A percentile compares a stretch with the other conserved stretches of the same genome.
Evolutionary conservation across 768 basidiomycete species (phyloP).

Genomic region (Pisolithus sp.): DNA sequence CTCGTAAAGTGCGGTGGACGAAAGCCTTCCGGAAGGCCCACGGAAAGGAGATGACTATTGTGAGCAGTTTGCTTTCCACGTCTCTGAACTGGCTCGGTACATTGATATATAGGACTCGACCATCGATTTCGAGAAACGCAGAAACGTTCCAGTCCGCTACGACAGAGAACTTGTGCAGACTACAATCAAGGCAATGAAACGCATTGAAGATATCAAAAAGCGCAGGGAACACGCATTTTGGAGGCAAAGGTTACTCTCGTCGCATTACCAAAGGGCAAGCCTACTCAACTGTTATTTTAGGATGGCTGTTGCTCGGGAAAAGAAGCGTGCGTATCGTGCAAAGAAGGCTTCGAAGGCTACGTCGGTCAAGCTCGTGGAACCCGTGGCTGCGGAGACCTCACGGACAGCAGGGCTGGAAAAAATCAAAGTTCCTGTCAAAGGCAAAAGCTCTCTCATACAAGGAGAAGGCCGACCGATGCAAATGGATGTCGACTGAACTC

Average conservation of each 20-base stretch:
- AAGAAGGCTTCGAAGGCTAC: slow-evolving; percentile 49
- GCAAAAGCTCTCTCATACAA: slow-evolving; percentile 66
- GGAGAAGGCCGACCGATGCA: slow-evolving; percentile 87
- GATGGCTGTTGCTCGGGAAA: slow-evolving; percentile 80
- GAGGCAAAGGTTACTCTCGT: slow-evolving; percentile 69
- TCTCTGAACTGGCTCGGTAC: background rate
- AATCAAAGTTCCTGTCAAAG: slow-evolving; percentile 63
- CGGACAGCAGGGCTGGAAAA: slow-evolving; percentile 60
- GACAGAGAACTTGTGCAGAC: slow-evolving; percentile 89
- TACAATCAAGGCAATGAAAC: slow-evolving; percentile 94
- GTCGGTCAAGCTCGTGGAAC: slow-evolving; percentile 62
- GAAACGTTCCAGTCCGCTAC: slow-evolving; percentile 96
- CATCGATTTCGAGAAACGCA: slow-evolving; percentile 97
- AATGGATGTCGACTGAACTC: slow-evolving; percentile 73
- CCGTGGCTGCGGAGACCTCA: slow-evolving; percentile 39
- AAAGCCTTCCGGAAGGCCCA: slow-evolving; percentile 98
- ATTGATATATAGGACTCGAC: slow-evolving; percentile 76
- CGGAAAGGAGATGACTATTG: slow-evolving; percentile 99
- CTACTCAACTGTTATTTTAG: slow-evolving; percentile 34
- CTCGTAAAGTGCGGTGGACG: slow-evolving; percentile 98
- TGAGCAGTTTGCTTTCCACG: slow-evolving; percentile 33
- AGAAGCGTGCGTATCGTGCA: slow-evolving; percentile 66
- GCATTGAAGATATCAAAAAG: slow-evolving; percentile 85
- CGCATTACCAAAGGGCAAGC: background rate
- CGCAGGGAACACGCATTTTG: slow-evolving; percentile 92